Evolutionary conservation across 768 basidiomycete genomes (phyloP), one percentile per base, ranked within the genome.

Genomic region (Gymnopilus junonius): DNA sequence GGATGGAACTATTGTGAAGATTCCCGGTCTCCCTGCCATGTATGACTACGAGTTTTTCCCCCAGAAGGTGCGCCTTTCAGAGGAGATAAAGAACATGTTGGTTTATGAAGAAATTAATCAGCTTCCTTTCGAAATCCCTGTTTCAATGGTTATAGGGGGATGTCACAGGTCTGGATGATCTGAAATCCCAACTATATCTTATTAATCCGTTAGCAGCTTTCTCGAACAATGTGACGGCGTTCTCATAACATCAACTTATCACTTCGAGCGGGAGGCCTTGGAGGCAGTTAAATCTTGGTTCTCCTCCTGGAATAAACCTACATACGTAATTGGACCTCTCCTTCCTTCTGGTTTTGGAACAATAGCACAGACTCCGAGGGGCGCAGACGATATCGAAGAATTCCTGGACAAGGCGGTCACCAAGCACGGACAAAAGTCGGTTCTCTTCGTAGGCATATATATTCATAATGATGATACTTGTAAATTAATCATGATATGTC

Each of bases 41-140:
- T 55, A 61, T 12, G 59, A 61, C 21, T 61, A 42, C 15, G 59
- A 61, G 23, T 61, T 54, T 20, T 61, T 55, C 31, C 53, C 59
- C 7, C 59, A 61, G 27, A 17, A 31, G 51, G 59, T 46, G 32
- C 4, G 29, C 20, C 12, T 32, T 8, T n/a, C 15, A 20, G 27
- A 27, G 1, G 2, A 14, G 20, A 14, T 40, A 58, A 20, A 20
- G 17, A 20, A n/a, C 20, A 55, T n/a, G n/a, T 2, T 27, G 25
- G 43, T 25, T 21, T 27, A 21, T 12, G 35, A 4, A 27, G 12
- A 8, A 50, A 35, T 35, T n/a, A 3, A 21, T 27, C 21, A 61
- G 59, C 51, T 61, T 43, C 25, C 59, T 4, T 61, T 61, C 40
- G 32, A 55, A 4, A 21, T 61, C 3, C 59, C 59, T 32, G 17